phyloP scores from a whole-genome alignment of 1,139 yeast species.

The Kurtzmaniella quercitrusa region DNA sequence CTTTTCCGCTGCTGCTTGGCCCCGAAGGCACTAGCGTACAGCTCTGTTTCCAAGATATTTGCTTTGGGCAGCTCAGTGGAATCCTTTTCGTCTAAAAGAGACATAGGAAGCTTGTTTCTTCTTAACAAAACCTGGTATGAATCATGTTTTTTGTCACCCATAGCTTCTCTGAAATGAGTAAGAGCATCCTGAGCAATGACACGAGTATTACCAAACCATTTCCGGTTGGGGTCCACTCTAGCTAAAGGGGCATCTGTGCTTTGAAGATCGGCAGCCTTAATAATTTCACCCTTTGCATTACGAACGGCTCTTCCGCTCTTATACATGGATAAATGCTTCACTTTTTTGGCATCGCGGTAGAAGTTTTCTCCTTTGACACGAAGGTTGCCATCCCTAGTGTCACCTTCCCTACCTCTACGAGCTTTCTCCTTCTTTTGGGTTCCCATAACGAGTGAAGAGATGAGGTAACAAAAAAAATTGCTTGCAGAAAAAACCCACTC shows the following conservation, averaged over 20 bases:
- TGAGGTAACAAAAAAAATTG: constrained; percentile 1
- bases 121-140: constrained; percentile 83
- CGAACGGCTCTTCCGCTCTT: constrained; percentile 85
- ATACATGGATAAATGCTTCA: constrained; percentile 87
- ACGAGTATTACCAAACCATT: constrained; percentile 97
- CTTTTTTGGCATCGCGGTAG: constrained; percentile 91
- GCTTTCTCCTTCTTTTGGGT: constrained; percentile 86
- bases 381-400: constrained; percentile 82
- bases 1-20: constrained; percentile 93
- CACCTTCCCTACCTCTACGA: constrained; percentile 80
- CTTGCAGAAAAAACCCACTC: background rate
- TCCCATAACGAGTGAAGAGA: constrained; percentile 57
- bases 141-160: constrained; percentile 83
- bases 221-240: constrained; percentile 90
- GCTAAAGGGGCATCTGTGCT: constrained; percentile 87
- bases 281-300: constrained; percentile 82
- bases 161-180: constrained; percentile 88
- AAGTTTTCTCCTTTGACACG: constrained; percentile 97
- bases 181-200: constrained; percentile 97
- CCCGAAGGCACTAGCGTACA: constrained; percentile 79
- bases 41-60: constrained; percentile 83
- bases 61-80: constrained; percentile 69
- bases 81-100: constrained; percentile 83
- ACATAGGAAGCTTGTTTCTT: constrained; percentile 94
- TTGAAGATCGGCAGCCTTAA: constrained; percentile 85